Evolutionary conservation across 2,329 filamentous ascomycete genomes (phyloP).

Genomic region (Aspergillus pseudoviridinutans): DNA sequence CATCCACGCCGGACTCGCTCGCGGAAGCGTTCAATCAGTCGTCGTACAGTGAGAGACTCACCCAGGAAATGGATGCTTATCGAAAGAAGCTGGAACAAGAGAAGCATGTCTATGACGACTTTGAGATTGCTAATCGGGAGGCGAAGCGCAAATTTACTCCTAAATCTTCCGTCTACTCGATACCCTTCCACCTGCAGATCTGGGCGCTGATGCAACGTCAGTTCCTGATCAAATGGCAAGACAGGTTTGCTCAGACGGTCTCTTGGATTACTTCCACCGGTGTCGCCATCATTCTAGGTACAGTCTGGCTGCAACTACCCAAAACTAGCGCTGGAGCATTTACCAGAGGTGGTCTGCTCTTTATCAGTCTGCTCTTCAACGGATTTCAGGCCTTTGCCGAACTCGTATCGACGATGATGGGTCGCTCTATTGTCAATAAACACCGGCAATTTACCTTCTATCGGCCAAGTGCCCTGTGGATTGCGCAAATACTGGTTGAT

Average conservation of each 20-base stretch:
- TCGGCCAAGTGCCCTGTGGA: conserved; percentile 75
- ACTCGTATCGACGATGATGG: conserved; percentile 69
- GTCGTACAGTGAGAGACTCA: conserved; percentile 52
- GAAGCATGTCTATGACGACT: conserved; percentile 68
- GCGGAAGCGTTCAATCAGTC: conserved; percentile 68
- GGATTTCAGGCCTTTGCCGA: conserved; percentile 84
- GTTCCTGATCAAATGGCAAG: conserved; percentile 81
- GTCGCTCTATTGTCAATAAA: conserved; percentile 74
- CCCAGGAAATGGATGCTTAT: conserved; percentile 66
- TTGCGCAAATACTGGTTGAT: conserved; percentile 78
- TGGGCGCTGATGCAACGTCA: conserved; percentile 81
- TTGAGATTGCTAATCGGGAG: conserved; percentile 69
- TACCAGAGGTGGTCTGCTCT: conserved; percentile 75
- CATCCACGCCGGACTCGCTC: conserved; percentile 64
- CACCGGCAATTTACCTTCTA: conserved; percentile 81
- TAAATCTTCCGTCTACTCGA: conserved; percentile 73
- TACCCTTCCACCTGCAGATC: conserved; percentile 77
- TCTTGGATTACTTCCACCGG: conserved; percentile 68
- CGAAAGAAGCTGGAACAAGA: conserved; percentile 61
- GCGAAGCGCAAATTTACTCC: conserved; percentile 71
- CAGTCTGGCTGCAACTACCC: conserved; percentile 70
- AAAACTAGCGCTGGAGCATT: conserved; percentile 66
- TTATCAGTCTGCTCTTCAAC: conserved; percentile 77
- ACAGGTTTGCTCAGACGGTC: conserved; percentile 71
- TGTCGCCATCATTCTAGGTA: conserved; percentile 74